Percentiles rank a stretch among this genome's conserved stretches.
Conservation (phyloP, 2,329 filamentous ascomycete genomes). For the Didymella segeticola region DNA sequence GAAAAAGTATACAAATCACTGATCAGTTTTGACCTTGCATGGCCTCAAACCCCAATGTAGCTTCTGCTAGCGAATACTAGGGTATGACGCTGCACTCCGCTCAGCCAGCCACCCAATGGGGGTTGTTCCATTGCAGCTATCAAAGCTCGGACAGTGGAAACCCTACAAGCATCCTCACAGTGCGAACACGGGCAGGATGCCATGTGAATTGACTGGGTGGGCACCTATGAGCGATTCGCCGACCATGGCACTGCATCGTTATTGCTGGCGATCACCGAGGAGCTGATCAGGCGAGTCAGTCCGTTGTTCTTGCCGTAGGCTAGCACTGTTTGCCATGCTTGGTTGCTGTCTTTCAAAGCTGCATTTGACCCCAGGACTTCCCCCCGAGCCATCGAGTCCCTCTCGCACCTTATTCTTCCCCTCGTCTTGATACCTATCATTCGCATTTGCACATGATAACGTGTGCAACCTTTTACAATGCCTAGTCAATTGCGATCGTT, state of each 20-base stretch:
- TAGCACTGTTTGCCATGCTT: not conserved
- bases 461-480: constrained; percentile 25
- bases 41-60: constrained; percentile 6
- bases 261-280: constrained; percentile 21
- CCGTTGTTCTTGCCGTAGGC: not conserved
- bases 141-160: constrained; percentile 9
- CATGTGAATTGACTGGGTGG: constrained; percentile 15
- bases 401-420: not conserved
- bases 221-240: constrained; percentile 17
- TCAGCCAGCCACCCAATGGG: constrained; percentile 27
- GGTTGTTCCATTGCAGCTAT: constrained; percentile 10
- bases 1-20: not conserved
- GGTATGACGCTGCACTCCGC: constrained; percentile 14
- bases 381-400: not conserved
- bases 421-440: not conserved
- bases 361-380: not conserved
- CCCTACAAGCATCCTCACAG: constrained; percentile 13
- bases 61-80: constrained; percentile 21
- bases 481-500: constrained; percentile 51
- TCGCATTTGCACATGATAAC: constrained; percentile 3
- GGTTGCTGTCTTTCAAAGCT: constrained; percentile 9
- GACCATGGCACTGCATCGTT: constrained; percentile 23
- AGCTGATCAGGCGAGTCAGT: not conserved
- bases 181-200: constrained; percentile 8
- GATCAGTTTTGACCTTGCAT: constrained; percentile 14